Evolutionary conservation across 208 protist genomes (phyloP).

Genomic region (Tritrichomonas musculus): DNA sequence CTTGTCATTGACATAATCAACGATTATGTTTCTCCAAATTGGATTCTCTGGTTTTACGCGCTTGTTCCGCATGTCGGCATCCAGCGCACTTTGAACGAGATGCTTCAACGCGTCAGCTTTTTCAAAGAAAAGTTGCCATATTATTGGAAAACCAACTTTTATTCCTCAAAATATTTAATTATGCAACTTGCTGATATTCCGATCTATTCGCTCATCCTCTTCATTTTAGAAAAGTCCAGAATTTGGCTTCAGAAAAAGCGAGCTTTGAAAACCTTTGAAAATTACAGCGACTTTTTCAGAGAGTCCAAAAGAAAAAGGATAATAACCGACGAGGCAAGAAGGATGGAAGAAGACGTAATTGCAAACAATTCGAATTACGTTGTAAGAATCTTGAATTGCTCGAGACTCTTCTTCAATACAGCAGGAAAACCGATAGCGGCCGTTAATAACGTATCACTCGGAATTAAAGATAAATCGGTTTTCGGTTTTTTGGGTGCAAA

Average conservation of each 20-base stretch:
- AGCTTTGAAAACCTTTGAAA: background rate
- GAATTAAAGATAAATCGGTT: background rate
- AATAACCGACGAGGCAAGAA: background rate
- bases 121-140: background rate
- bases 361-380: background rate
- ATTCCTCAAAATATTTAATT: background rate
- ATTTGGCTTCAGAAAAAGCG: background rate
- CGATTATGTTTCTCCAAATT: background rate
- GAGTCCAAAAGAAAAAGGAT: background rate
- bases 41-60: background rate
- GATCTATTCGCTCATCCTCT: background rate
- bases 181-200: background rate
- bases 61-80: background rate
- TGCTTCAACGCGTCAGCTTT: background rate
- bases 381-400: background rate
- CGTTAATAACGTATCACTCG: background rate
- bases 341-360: background rate
- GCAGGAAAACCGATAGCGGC: background rate
- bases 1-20: background rate
- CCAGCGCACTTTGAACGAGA: background rate
- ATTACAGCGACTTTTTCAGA: background rate
- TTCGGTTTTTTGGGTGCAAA: slow-evolving; percentile 37
- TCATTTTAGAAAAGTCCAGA: background rate
- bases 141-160: background rate
- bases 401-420: background rate